Conservation (phyloP, 139 green algal genomes). For the Micractinium conductrix region DNA sequence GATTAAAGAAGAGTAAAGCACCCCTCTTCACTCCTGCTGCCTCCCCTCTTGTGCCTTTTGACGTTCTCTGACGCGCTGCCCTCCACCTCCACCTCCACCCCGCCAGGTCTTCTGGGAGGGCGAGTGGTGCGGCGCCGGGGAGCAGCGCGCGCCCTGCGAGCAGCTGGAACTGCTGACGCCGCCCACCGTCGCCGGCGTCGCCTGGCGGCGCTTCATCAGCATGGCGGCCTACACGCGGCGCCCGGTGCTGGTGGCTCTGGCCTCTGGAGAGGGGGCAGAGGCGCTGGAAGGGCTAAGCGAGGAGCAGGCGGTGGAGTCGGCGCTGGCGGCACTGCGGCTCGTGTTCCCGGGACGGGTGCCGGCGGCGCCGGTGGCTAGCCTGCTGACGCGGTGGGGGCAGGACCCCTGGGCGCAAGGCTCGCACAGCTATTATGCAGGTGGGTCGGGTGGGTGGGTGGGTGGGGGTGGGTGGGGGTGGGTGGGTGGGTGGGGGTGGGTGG, state of each 20-base stretch:
- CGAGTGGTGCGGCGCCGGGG: neutral
- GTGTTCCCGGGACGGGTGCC: neutral
- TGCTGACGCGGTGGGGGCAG: slow-evolving; percentile 32
- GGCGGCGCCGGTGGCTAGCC: neutral
- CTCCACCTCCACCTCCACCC: no score
- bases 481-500: neutral
- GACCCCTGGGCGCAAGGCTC: slow-evolving; percentile 22
- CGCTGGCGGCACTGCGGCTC: slow-evolving; percentile 9
- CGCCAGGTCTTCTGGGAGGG: slow-evolving; percentile 8
- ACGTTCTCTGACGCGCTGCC: no score
- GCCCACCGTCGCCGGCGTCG: neutral
- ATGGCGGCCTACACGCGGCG: slow-evolving; percentile 29
- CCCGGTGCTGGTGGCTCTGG: slow-evolving; percentile 24
- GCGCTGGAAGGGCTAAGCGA: slow-evolving; percentile 9
- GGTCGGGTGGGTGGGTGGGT: neutral
- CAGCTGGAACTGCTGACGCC: slow-evolving; percentile 13
- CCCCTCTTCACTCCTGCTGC: no score
- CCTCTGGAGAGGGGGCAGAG: neutral
- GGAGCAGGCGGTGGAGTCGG: neutral
- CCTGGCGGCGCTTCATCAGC: slow-evolving; percentile 30
- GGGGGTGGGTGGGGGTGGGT: neutral
- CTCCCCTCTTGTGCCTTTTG: no score
- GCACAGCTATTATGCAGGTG: slow-evolving; percentile 26
- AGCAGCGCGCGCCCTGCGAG: neutral
- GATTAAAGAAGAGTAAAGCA: no score